A percentile compares a stretch with the other conserved stretches of the same genome.
These are phyloP conservation scores for Penicillium brasilianum DNA, from an alignment of 2,329 filamentous ascomycete genomes.

Conservation along the genomic window DNA sequence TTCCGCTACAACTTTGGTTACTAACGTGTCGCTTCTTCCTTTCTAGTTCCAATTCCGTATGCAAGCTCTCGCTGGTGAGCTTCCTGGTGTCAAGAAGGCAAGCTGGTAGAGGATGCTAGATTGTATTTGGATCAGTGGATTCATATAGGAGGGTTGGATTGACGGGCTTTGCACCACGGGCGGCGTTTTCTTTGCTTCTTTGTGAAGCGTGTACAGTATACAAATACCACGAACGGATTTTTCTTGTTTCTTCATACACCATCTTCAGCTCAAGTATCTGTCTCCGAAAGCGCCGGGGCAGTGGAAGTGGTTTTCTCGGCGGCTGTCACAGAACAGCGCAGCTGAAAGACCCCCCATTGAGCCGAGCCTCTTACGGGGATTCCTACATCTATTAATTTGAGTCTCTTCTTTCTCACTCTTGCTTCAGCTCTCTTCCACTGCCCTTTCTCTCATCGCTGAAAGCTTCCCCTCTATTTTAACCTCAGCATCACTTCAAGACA, in stretches of 20 bases:
- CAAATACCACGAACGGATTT: conserved; percentile 18
- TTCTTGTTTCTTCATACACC: conserved; percentile 6
- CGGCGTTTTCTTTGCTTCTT: conserved; percentile 37
- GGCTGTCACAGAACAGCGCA: neutral
- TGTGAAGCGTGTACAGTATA: conserved; percentile 34
- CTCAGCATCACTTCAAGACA: neutral
- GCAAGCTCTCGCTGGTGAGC: conserved; percentile 80
- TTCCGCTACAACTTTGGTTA: neutral
- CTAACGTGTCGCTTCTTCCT: conserved; percentile 27
- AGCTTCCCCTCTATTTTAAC: conserved; percentile 1
- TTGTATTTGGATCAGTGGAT: conserved; percentile 13
- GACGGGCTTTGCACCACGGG: conserved; percentile 29
- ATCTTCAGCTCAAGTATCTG: neutral
- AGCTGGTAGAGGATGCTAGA: conserved; percentile 72
- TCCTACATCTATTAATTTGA: neutral
- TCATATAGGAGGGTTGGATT: conserved; percentile 28
- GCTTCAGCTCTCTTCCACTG: neutral
- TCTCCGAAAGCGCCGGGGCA: too few species aligned
- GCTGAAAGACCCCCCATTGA: neutral
- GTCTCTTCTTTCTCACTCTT: neutral
- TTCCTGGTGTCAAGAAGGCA: conserved; percentile 94
- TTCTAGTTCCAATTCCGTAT: conserved; percentile 87
- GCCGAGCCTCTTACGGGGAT: neutral
- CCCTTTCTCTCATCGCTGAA: conserved; percentile 3
- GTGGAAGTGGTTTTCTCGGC: neutral